A percentile compares a stretch with the other conserved stretches of the same genome.
These are phyloP conservation scores for Ophiostoma pallidulum DNA, from an alignment of 2,329 filamentous ascomycete genomes.

Conservation along the genomic window DNA sequence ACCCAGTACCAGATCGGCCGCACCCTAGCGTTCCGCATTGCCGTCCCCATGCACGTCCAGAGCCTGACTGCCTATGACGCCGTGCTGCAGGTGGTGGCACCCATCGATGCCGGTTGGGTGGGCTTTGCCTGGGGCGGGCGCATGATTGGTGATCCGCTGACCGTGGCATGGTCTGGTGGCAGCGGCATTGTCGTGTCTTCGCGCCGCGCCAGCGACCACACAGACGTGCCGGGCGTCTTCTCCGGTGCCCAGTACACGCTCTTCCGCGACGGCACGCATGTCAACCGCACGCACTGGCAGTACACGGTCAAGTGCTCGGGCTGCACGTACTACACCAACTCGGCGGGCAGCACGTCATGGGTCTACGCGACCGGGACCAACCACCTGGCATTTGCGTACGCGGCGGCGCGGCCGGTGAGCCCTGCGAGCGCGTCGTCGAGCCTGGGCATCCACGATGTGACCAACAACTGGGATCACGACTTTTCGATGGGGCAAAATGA, in stretches of 20 bases:
- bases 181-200: slow-evolving; percentile 9
- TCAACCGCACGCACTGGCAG: slow-evolving; percentile 33
- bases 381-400: slow-evolving; percentile 23
- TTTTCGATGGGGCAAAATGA: slow-evolving; percentile 20
- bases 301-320: slow-evolving; percentile 32
- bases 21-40: slow-evolving; percentile 12
- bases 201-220: slow-evolving; percentile 9
- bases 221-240: slow-evolving; percentile 19
- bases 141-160: slow-evolving; percentile 17
- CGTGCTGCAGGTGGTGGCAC: slow-evolving; percentile 18
- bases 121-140: slow-evolving; percentile 18
- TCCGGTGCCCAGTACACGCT: slow-evolving; percentile 23
- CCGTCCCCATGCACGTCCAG: slow-evolving; percentile 10
- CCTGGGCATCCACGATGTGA: slow-evolving; percentile 21
- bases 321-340: slow-evolving; percentile 23
- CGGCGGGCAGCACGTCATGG: slow-evolving; percentile 15
- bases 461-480: slow-evolving; percentile 22
- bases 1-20: slow-evolving; percentile 8
- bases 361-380: slow-evolving; percentile 21
- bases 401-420: slow-evolving; percentile 16
- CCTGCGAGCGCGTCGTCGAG: slow-evolving; percentile 15
- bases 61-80: slow-evolving; percentile 17
- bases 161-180: slow-evolving; percentile 16
- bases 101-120: slow-evolving; percentile 15
- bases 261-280: slow-evolving; percentile 27